A percentile compares a stretch with the other conserved stretches of the same genome.
Conservation (phyloP, 73 alveolate species). For the Urostyla sp. region DNA sequence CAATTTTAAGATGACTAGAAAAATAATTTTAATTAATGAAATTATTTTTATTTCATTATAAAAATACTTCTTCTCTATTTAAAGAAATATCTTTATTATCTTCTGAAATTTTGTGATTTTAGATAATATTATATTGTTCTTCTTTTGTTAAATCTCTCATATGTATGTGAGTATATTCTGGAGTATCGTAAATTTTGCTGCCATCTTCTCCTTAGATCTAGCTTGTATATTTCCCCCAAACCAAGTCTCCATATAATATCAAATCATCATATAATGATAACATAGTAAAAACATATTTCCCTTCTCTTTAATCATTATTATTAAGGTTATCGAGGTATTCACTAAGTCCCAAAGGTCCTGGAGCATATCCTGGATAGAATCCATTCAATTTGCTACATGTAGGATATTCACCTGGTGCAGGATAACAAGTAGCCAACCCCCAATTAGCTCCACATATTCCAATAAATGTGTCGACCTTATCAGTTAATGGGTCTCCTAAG, state of each 20-base stretch:
- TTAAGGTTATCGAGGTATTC: conserved; percentile 38
- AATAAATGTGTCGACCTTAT: conserved; percentile 62
- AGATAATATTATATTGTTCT: background rate
- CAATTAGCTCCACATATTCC: conserved; percentile 71
- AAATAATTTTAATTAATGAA: no score
- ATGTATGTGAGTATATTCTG: conserved; percentile 8
- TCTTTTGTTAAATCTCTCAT: conserved; percentile 4
- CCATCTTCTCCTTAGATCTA: background rate
- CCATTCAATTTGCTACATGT: conserved; percentile 68
- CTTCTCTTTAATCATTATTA: conserved; percentile 50
- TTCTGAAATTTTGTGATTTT: conserved; percentile 10
- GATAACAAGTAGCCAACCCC: conserved; percentile 64
- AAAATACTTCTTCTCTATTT: no score
- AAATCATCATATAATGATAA: conserved; percentile 60
- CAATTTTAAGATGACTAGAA: no score
- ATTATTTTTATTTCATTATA: no score
- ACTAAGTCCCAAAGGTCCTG: conserved; percentile 47
- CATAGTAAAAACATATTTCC: conserved; percentile 39
- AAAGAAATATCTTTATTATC: no score
- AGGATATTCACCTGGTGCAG: conserved; percentile 26
- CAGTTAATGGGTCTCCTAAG: conserved; percentile 64
- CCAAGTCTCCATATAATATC: conserved; percentile 56
- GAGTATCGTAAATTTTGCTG: background rate
- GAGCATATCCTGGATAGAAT: conserved; percentile 67
- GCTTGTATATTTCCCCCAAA: conserved; percentile 68